Evolutionary conservation across 768 basidiomycete species (phyloP), one percentile per base, ranked within the genome.

Genomic region (Hydnum rufescens): DNA sequence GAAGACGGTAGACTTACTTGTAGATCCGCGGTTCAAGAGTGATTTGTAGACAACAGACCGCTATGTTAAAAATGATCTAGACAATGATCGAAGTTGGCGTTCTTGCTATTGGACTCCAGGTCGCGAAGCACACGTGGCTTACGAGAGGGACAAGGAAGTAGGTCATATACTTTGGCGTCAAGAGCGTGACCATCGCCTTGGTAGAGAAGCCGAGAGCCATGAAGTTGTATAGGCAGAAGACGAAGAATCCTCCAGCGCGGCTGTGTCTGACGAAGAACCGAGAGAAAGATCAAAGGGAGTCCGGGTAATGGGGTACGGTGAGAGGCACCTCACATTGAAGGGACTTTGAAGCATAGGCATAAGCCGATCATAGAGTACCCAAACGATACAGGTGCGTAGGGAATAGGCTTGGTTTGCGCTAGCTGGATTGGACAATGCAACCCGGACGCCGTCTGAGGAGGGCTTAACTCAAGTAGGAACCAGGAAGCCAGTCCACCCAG

Each of bases 61-160:
- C 53, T 32, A 66, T 57, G 51, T 66, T 55, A 75, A 76, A 55
- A 57, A 83, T 79, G 57, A 83, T 74, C 75, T n/a, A n/a, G n/a
- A 39, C 34, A 39, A 19, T 19, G n/a, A n/a, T n/a, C n/a, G n/a
- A n/a, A n/a, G n/a, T n/a, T n/a, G 2, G 3, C 32, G 18, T 3
- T 8, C 8, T 8, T 8, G 25, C 16, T 48, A 13, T 6, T n/a
- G n/a, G n/a, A n/a, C n/a, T n/a, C n/a, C n/a, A n/a, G n/a, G n/a
- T n/a, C n/a, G n/a, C n/a, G n/a, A n/a, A n/a, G n/a, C n/a, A n/a
- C n/a, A 13, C 8, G 8, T 65, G 5, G 61, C 64, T 2, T 63
- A 59, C n/a, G 66, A 54, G n/a, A n/a, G n/a, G n/a, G n/a, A n/a
- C n/a, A n/a, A n/a, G n/a, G n/a, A n/a, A n/a, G n/a, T n/a, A n/a